phyloP scores from a whole-genome alignment of 1,284 basidiomycete species.

The Fomitopsis betulina region DNA sequence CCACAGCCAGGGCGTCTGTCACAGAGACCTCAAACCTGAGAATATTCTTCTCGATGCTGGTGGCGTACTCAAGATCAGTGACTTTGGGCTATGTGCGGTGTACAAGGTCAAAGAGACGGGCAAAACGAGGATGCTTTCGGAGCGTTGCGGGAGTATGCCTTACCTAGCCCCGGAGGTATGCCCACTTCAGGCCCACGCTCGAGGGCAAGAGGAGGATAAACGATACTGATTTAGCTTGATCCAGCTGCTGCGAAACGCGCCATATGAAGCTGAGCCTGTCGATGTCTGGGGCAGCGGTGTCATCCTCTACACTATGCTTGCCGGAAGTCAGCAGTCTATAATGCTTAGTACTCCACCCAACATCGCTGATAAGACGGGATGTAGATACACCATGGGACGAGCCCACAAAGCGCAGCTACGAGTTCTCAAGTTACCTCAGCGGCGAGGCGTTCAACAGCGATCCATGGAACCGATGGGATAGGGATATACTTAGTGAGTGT shows the following conservation, averaged over 20 bases:
- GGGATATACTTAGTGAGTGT: constrained; percentile 56
- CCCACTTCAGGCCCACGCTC: background rate
- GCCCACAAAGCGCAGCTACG: constrained; percentile 75
- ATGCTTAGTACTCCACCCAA: background rate
- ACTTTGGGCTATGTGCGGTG: constrained; percentile 93
- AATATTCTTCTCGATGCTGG: constrained; percentile 83
- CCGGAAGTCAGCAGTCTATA: constrained; percentile 62
- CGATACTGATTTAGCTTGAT: background rate
- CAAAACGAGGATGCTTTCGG: constrained; percentile 62
- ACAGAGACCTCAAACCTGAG: constrained; percentile 96
- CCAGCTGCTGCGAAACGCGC: constrained; percentile 45
- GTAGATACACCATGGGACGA: constrained; percentile 98
- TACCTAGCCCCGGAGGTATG: constrained; percentile 91
- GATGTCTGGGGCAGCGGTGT: constrained; percentile 97
- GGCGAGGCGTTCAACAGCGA: constrained; percentile 74
- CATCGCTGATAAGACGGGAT: background rate
- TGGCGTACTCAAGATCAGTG: constrained; percentile 86
- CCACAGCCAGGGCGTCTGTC: constrained; percentile 88
- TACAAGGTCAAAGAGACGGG: constrained; percentile 88
- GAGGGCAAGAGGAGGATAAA: no score
- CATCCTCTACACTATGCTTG: constrained; percentile 91
- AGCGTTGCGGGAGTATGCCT: constrained; percentile 90
- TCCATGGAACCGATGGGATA: constrained; percentile 79
- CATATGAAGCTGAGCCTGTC: constrained; percentile 89
- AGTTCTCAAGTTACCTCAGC: constrained; percentile 73